Conservation (phyloP, 2,329 filamentous ascomycete genomes). For the Meredithiella fracta region DNA sequence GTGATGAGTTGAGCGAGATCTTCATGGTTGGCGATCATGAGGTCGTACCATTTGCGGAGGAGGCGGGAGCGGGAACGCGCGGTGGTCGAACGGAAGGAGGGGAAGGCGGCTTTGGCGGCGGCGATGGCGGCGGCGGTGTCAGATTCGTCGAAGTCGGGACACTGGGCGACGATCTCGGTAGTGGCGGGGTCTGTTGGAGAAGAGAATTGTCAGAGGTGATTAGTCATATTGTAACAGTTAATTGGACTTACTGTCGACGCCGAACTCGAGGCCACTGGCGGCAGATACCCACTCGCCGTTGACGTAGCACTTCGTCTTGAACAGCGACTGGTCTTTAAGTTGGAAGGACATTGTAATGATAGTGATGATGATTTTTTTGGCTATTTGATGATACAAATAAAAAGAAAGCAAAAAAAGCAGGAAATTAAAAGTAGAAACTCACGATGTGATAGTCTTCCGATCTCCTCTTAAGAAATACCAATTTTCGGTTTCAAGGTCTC, state of each 20-base stretch:
- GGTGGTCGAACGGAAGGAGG: constrained; percentile 42
- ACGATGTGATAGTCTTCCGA: too few species aligned
- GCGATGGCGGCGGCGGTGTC: constrained; percentile 56
- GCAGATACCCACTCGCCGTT: constrained; percentile 64
- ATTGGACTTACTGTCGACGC: constrained; percentile 39
- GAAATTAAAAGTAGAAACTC: background rate
- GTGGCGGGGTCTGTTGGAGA: constrained; percentile 49
- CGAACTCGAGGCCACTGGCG: constrained; percentile 56
- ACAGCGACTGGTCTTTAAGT: constrained; percentile 46
- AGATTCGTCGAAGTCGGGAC: constrained; percentile 53
- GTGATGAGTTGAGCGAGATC: constrained; percentile 53
- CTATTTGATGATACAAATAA: background rate
- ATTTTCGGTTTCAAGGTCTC: too few species aligned
- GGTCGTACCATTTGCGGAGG: constrained; percentile 48
- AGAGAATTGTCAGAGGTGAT: background rate
- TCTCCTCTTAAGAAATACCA: too few species aligned
- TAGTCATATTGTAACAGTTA: background rate
- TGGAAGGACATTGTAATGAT: constrained; percentile 19
- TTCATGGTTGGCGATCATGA: constrained; percentile 48
- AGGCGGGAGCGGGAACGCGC: constrained; percentile 42
- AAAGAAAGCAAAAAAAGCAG: background rate
- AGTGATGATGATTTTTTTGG: background rate
- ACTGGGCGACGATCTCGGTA: constrained; percentile 48
- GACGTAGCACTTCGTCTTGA: constrained; percentile 56
- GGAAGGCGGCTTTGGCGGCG: constrained; percentile 48